phyloP scores from a whole-genome alignment of 1,284 basidiomycete species.

The Bondarzewia mesenterica region DNA sequence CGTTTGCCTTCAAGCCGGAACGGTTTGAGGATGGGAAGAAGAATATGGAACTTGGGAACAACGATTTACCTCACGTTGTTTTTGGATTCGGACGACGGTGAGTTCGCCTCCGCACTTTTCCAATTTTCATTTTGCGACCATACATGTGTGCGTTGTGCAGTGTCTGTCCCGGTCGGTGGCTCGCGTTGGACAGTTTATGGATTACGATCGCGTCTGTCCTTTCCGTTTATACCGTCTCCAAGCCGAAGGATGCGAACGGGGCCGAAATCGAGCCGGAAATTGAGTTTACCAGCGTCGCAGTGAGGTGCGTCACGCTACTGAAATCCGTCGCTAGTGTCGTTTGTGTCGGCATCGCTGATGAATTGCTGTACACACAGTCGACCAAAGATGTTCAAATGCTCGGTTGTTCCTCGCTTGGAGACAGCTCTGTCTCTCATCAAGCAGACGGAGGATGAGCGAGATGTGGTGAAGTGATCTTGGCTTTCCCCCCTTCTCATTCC shows the following conservation, averaged over 20 bases:
- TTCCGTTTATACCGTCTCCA: slow-evolving; percentile 32
- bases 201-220: slow-evolving; percentile 38
- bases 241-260: slow-evolving; percentile 33
- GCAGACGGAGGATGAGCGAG: no score
- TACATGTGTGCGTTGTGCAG: slow-evolving; percentile 18
- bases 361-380: no score
- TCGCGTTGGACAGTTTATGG: slow-evolving; percentile 38
- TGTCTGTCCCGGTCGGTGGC: slow-evolving; percentile 37
- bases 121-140: not conserved
- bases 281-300: slow-evolving; percentile 32
- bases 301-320: no score
- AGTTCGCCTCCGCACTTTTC: not conserved
- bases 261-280: slow-evolving; percentile 29
- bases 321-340: no score
- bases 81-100: slow-evolving; percentile 33
- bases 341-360: no score
- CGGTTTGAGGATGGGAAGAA: slow-evolving; percentile 15
- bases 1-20: slow-evolving; percentile 2
- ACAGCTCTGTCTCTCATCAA: no score
- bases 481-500: no score
- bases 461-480: no score
- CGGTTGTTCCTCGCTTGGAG: no score
- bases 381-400: no score
- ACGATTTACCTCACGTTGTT: slow-evolving; percentile 22
- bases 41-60: slow-evolving; percentile 17